Percentiles rank a stretch among this genome's conserved stretches.
These are phyloP conservation scores for Aphanocladium album DNA, from an alignment of 2,329 filamentous ascomycete species.

Conservation along the genomic window DNA sequence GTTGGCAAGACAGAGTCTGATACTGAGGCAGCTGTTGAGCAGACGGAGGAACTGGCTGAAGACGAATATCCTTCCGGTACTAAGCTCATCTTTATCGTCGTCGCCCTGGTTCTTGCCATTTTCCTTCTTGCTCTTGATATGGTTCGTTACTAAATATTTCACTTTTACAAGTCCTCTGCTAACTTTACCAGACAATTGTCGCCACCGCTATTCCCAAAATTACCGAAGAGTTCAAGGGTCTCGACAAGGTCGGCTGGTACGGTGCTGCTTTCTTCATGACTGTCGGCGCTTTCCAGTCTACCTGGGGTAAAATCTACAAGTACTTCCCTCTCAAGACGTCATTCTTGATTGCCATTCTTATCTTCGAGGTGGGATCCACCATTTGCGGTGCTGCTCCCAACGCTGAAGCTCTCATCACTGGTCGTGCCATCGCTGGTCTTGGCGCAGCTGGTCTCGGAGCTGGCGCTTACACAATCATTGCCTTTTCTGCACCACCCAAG, in stretches of 20 bases:
- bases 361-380: constrained; percentile 45
- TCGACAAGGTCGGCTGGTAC: constrained; percentile 49
- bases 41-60: neutral
- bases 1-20: neutral
- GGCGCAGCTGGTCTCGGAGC: constrained; percentile 39
- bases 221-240: constrained; percentile 38
- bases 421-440: constrained; percentile 40
- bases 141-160: neutral
- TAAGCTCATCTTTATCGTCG: constrained; percentile 13
- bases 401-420: constrained; percentile 39
- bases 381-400: constrained; percentile 35
- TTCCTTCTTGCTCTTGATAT: constrained; percentile 16
- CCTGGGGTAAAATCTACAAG: constrained; percentile 36
- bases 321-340: constrained; percentile 42
- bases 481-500: constrained; percentile 25
- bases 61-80: constrained; percentile 14
- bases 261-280: constrained; percentile 43
- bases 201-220: constrained; percentile 46
- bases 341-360: constrained; percentile 37
- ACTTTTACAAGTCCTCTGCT: neutral
- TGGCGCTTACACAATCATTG: constrained; percentile 43
- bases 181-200: constrained; percentile 36
- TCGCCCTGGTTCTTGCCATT: constrained; percentile 16
- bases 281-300: constrained; percentile 30
- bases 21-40: neutral